These are phyloP conservation scores for Cylindrotheca closterium DNA, from an alignment of 108 stramenopile genomes.

Conservation along the genomic window DNA sequence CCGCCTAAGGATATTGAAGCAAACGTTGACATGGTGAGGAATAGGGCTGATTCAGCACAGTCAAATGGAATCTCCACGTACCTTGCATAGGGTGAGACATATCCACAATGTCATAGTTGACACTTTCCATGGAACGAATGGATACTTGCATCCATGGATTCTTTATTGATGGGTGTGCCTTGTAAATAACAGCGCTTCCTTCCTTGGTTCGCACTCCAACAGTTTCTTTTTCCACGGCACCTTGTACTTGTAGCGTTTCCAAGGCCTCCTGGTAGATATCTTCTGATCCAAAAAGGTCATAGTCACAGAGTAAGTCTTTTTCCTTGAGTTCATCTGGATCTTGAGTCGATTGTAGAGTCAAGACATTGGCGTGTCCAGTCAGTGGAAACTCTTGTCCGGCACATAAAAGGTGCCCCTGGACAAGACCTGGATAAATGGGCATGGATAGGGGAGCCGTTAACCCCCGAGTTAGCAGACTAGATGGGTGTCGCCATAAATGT, in stretches of 20 bases:
- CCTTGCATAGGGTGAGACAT: conserved; percentile 69
- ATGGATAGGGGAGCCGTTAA: conserved; percentile 79
- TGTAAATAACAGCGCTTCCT: conserved; percentile 26
- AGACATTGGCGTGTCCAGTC: conserved; percentile 32
- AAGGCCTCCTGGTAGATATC: conserved; percentile 55
- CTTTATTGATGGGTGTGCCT: conserved; percentile 66
- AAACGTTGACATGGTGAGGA: too few species aligned
- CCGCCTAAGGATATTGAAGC: conserved; percentile 1
- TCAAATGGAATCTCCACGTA: too few species aligned
- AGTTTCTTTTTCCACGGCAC: conserved; percentile 23
- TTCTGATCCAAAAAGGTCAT: conserved; percentile 53
- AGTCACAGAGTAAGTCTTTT: conserved; percentile 37
- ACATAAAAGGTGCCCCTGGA: conserved; percentile 89
- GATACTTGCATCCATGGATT: conserved; percentile 71
- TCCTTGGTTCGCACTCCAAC: conserved; percentile 20
- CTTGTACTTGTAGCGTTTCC: conserved; percentile 28
- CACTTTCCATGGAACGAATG: conserved; percentile 78
- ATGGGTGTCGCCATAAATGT: conserved; percentile 77
- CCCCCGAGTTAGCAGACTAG: conserved; percentile 59
- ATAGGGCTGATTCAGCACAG: too few species aligned
- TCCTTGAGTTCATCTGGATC: neutral
- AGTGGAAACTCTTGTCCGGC: conserved; percentile 90
- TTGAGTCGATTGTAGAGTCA: conserved; percentile 15
- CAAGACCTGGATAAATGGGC: conserved; percentile 68
- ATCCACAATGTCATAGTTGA: conserved; percentile 76